Conservation (phyloP, 495 filamentous ascomycete species). For the Wilcoxina mikolae region DNA sequence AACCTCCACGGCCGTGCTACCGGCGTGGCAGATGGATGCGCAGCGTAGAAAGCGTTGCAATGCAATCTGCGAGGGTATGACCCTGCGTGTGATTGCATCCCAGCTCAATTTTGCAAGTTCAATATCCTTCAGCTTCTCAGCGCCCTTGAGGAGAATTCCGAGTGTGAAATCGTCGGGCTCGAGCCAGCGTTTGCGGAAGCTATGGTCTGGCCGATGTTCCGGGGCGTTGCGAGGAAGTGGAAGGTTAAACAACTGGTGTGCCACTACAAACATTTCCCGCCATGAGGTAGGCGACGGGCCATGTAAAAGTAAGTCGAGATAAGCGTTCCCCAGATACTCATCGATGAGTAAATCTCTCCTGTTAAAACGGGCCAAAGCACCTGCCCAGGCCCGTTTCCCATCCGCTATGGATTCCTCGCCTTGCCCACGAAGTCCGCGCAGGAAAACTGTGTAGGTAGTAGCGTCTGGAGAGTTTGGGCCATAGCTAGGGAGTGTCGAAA, state of each 20-base stretch:
- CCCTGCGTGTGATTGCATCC: background rate
- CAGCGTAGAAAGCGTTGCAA: constrained; percentile 1
- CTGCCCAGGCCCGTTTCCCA: background rate
- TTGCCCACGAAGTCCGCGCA: background rate
- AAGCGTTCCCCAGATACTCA: background rate
- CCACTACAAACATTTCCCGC: background rate
- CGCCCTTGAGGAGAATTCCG: constrained; percentile 3
- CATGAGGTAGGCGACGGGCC: background rate
- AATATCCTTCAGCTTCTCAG: constrained; percentile 5
- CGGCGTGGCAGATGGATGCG: background rate
- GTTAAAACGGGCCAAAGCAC: background rate
- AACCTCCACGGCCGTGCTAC: background rate
- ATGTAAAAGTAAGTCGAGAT: background rate
- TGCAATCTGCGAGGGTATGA: background rate
- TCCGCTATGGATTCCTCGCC: background rate
- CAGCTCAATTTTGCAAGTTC: background rate
- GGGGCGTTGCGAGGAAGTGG: background rate
- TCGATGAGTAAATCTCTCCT: constrained; percentile 1
- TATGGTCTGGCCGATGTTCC: background rate
- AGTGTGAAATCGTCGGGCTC: background rate
- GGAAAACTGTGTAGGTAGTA: constrained; percentile 3
- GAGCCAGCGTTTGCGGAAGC: background rate
- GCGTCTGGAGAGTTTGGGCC: background rate
- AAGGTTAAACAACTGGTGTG: background rate
- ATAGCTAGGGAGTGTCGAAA: background rate